A percentile compares a stretch with the other conserved stretches of the same genome.
These are phyloP conservation scores for Clonostachys chloroleuca DNA, from an alignment of 2,329 filamentous ascomycete genomes.

Conservation along the genomic window DNA sequence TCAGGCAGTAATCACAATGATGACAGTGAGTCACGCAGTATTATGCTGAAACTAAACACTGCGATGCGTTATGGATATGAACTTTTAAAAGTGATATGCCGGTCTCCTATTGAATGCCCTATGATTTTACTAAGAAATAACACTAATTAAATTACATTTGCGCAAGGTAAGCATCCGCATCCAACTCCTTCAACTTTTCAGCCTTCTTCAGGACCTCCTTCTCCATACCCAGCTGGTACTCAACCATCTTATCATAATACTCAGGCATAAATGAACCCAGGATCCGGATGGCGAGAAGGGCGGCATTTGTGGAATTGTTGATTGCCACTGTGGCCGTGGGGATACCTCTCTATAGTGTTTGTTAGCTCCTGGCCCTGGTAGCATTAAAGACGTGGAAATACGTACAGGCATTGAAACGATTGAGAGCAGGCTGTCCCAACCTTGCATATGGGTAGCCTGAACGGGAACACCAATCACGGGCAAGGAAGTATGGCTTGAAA, in stretches of 20 bases:
- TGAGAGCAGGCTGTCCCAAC: conserved; percentile 65
- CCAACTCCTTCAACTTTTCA: conserved; percentile 46
- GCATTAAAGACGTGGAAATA: conserved; percentile 20
- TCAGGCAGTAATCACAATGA: too few relatives aligned
- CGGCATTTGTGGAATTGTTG: conserved; percentile 77
- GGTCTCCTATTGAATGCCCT: too few relatives aligned
- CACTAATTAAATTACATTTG: conserved; percentile 20
- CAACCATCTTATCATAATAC: conserved; percentile 52
- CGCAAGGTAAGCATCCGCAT: conserved; percentile 50
- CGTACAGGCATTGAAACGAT: conserved; percentile 73
- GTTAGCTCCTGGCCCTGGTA: conserved; percentile 18
- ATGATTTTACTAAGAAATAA: not conserved
- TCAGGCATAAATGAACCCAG: conserved; percentile 52
- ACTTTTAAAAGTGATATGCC: too few relatives aligned
- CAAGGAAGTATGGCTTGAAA: conserved; percentile 64
- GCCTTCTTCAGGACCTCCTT: conserved; percentile 63
- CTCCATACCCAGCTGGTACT: conserved; percentile 60
- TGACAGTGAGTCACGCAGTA: too few relatives aligned
- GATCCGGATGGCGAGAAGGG: conserved; percentile 65
- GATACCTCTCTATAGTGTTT: conserved; percentile 44
- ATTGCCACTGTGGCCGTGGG: conserved; percentile 75
- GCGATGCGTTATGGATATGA: too few relatives aligned
- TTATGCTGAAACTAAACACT: too few relatives aligned
- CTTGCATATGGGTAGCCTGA: conserved; percentile 68
- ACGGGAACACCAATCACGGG: conserved; percentile 78